Evolutionary conservation across 805 yeast genomes (phyloP).

Genomic region (Debaryomyces castellii): DNA sequence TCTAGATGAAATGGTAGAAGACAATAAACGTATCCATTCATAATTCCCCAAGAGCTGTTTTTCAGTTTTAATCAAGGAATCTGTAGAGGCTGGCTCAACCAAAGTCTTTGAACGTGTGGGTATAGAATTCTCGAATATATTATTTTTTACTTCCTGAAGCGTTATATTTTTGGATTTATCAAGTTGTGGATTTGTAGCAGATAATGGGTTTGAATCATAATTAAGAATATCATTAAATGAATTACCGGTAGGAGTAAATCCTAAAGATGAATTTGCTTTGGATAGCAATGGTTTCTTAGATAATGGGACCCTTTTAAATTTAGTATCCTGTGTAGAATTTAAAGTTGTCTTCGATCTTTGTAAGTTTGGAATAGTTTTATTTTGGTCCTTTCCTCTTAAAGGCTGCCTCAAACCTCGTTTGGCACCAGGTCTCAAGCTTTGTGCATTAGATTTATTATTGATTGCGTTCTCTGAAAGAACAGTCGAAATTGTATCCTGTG

Average conservation of each 20-base stretch:
- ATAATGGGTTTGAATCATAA: not conserved
- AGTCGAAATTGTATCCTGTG: not conserved
- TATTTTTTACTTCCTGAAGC: conserved; percentile 5
- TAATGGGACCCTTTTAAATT: conserved; percentile 6
- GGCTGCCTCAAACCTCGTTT: conserved; percentile 26
- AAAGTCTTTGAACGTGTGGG: conserved; percentile 11
- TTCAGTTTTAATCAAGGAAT: conserved; percentile 20
- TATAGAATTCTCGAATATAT: conserved; percentile 8
- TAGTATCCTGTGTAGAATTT: not conserved
- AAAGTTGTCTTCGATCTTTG: conserved; percentile 28
- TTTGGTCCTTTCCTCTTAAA: conserved; percentile 41
- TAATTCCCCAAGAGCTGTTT: not conserved
- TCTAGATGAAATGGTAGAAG: conserved; percentile 9
- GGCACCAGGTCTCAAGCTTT: conserved; percentile 1
- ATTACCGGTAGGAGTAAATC: conserved; percentile 22
- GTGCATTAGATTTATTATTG: not conserved
- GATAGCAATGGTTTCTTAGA: conserved; percentile 24
- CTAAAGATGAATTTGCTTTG: conserved; percentile 38
- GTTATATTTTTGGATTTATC: not conserved
- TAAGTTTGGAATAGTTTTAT: conserved; percentile 24
- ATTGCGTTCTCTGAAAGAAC: not conserved
- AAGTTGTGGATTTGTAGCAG: not conserved
- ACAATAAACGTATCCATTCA: conserved; percentile 2
- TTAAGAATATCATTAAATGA: not conserved
- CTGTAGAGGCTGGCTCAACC: conserved; percentile 23